phyloP scores from a whole-genome alignment of 257 asterid genomes.

The Ilex aquifolium region DNA sequence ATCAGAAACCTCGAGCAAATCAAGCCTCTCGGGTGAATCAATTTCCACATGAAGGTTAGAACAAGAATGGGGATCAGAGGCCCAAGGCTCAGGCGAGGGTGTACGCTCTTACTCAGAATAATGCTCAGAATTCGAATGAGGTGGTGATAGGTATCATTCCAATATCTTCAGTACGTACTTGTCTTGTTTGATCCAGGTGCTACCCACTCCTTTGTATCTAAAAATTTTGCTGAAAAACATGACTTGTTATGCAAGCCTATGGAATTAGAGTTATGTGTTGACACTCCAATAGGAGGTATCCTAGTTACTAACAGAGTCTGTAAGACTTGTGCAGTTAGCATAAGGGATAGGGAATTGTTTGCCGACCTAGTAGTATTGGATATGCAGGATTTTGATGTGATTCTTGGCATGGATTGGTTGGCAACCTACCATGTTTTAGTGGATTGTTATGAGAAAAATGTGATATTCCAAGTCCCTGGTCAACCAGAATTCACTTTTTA shows the following conservation, averaged over 20 bases:
- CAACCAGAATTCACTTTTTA: not conserved
- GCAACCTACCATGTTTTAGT: not conserved
- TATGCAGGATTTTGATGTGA: not conserved
- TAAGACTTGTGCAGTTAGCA: not conserved
- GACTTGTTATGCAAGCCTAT: too few relatives aligned
- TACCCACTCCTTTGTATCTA: not conserved
- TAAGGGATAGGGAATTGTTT: not conserved
- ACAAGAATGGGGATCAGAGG: not conserved
- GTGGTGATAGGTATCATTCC: not conserved
- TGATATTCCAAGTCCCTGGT: not conserved
- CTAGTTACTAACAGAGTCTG: not conserved
- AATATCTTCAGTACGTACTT: not conserved
- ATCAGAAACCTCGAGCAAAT: too few relatives aligned
- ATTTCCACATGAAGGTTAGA: not conserved
- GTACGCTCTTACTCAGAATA: not conserved
- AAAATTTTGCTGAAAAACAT: not conserved
- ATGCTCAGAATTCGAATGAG: not conserved
- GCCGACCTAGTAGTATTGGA: not conserved
- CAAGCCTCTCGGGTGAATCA: too few relatives aligned
- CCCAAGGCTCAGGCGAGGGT: not conserved
- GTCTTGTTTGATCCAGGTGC: not conserved
- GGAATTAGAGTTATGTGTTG: not conserved
- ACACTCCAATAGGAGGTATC: not conserved
- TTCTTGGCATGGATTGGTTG: constrained; percentile 1
- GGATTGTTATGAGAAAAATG: not conserved